phyloP scores from a whole-genome alignment of 2,329 filamentous ascomycete species.

The Pseudopyrenochaeta lycopersici region DNA sequence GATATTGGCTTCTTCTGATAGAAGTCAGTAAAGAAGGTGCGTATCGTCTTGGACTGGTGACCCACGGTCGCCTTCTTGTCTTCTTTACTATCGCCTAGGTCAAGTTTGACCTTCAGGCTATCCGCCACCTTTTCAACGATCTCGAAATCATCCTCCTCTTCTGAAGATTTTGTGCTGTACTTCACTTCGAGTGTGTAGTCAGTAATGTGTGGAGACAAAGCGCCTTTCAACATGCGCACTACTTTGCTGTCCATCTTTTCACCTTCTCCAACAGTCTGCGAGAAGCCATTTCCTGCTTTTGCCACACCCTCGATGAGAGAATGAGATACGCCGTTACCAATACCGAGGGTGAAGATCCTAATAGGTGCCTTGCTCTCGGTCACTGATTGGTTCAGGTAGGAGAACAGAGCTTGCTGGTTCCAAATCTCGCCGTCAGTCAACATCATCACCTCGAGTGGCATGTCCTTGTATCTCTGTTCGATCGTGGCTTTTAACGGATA shows the following conservation, averaged over 20 bases:
- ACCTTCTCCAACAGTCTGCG: slow-evolving; percentile 67
- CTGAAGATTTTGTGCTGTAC: slow-evolving; percentile 54
- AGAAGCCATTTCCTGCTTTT: slow-evolving; percentile 65
- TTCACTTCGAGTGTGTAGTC: slow-evolving; percentile 72
- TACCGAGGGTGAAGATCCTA: slow-evolving; percentile 66
- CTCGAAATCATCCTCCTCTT: slow-evolving; percentile 64
- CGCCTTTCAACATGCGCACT: slow-evolving; percentile 77
- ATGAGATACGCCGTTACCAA: slow-evolving; percentile 64
- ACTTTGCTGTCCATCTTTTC: slow-evolving; percentile 76
- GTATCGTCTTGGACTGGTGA: slow-evolving; percentile 1
- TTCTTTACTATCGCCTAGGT: slow-evolving; percentile 23
- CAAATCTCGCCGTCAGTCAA: slow-evolving; percentile 66
- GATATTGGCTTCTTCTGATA: slow-evolving; percentile 61
- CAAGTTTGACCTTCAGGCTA: slow-evolving; percentile 53
- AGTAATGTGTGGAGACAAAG: slow-evolving; percentile 70
- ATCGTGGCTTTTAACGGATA: slow-evolving; percentile 58
- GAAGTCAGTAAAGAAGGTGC: slow-evolving; percentile 13
- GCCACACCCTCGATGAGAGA: slow-evolving; percentile 68
- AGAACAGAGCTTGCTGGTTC: slow-evolving; percentile 59
- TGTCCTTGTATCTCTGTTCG: slow-evolving; percentile 54
- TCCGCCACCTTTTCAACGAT: slow-evolving; percentile 68
- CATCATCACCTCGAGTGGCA: slow-evolving; percentile 63
- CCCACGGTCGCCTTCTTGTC: slow-evolving; percentile 11
- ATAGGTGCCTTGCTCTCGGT: slow-evolving; percentile 53
- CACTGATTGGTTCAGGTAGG: slow-evolving; percentile 57